Evolutionary conservation across 83 land plant genomes (phyloP), one percentile per base, ranked within the genome.

Genomic region (Picea mariana): DNA sequence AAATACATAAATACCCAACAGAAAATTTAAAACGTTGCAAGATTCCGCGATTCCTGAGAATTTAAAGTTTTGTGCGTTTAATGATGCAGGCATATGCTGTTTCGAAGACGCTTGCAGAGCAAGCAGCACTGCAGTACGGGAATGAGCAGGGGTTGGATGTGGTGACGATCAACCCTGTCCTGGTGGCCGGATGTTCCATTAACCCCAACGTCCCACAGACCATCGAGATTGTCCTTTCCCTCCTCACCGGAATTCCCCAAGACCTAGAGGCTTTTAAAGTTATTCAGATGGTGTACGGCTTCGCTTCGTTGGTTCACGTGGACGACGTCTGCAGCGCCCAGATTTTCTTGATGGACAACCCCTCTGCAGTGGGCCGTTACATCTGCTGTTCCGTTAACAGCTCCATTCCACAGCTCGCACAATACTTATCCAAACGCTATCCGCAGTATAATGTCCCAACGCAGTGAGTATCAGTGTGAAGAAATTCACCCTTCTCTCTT

Each of bases 311-410:
- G 5, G 62, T 62, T 2, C 91, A 89, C 64, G 85, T 83, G 52
- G 91, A 87, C 40, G 91, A 89, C 68, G 83, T 85, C 4, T 87
- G 85, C 85, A 67, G 78, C 9, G 91, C 89, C 0, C 91, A 89
- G 31, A 49, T 87, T 13, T 89, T 89, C 55, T 0, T 87, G 20
- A 85, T 85, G 3, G 91, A 89, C 84, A 83, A 83, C 62, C 82
- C 75, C 79, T 27, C 81, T 13, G 87, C 87, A 13, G 81, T 85
- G 9, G 91, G 91, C 3, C 87, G 89, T 7, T 87, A 89, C 67
- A 87, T 89, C 23, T 87, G 89, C 81, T 83, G 87, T 77, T 68
- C n/a, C n/a, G 79, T 62, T 12, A 83, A 85, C 60, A 81, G 79
- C 42, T 78, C 83, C 13, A 62, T 87, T 13, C 66, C 83, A 31